A percentile compares a stretch with the other conserved stretches of the same genome.
Evolutionary conservation across 495 filamentous ascomycete species (phyloP).

Genomic region (Aspergillus carlsbadensis): DNA sequence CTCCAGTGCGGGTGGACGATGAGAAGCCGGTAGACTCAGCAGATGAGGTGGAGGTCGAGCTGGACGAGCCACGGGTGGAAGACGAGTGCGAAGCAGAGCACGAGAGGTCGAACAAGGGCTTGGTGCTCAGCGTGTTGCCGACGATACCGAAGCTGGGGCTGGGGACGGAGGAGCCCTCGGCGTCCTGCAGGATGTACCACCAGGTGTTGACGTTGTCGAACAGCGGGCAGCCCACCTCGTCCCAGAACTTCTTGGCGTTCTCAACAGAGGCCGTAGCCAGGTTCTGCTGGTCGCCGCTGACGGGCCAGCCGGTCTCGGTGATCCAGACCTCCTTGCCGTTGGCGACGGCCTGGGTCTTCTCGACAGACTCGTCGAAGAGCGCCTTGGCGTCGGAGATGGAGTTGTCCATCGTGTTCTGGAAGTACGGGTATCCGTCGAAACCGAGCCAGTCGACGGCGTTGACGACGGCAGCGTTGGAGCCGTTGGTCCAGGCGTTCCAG

Average conservation of each 20-base stretch:
- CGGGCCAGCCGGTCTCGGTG: slow-evolving; percentile 89
- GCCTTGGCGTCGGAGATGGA: slow-evolving; percentile 56
- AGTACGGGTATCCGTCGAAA: slow-evolving; percentile 75
- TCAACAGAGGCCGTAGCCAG: slow-evolving; percentile 58
- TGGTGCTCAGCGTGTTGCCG: slow-evolving; percentile 52
- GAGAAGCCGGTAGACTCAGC: slow-evolving; percentile 13
- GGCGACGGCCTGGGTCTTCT: slow-evolving; percentile 55
- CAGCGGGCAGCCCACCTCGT: slow-evolving; percentile 70
- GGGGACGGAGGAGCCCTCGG: slow-evolving; percentile 46
- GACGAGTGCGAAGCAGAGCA: slow-evolving; percentile 43
- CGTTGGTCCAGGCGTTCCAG: slow-evolving; percentile 82
- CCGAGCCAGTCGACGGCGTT: slow-evolving; percentile 73
- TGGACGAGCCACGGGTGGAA: slow-evolving; percentile 21
- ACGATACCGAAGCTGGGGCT: slow-evolving; percentile 71
- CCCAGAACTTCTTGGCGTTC: slow-evolving; percentile 82
- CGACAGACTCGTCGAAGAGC: slow-evolving; percentile 63
- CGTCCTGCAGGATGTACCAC: slow-evolving; percentile 75
- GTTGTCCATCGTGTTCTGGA: slow-evolving; percentile 69
- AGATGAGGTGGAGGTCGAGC: slow-evolving; percentile 9
- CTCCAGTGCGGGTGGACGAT: slow-evolving; percentile 2
- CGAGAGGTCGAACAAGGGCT: slow-evolving; percentile 61
- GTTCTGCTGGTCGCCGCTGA: slow-evolving; percentile 59
- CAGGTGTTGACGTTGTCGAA: slow-evolving; percentile 69
- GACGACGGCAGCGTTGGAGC: slow-evolving; percentile 67
- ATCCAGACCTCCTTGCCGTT: slow-evolving; percentile 77